phyloP scores from a whole-genome alignment of 2,329 filamentous ascomycete species.

The Monosporascus sp. region DNA sequence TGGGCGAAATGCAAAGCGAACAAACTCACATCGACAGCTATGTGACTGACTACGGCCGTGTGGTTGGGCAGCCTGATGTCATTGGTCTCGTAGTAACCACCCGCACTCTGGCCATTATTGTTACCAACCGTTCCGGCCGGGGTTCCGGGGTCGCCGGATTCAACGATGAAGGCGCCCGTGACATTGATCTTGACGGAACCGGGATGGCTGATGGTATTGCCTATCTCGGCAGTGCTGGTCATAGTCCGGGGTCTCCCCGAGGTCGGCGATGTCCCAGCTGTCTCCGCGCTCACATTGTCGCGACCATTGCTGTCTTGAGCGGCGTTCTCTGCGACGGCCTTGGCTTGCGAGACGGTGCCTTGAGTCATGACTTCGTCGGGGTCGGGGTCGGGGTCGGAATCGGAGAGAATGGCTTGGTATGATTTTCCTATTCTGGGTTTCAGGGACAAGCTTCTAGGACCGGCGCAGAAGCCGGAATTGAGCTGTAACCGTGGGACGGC shows the following conservation, averaged over 20 bases:
- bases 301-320: too few species aligned
- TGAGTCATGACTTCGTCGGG: too few species aligned
- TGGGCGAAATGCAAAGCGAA: slow-evolving; percentile 3
- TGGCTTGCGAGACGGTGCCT: too few species aligned
- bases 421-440: too few species aligned
- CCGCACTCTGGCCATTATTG: slow-evolving; percentile 36
- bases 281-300: background rate
- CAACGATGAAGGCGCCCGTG: slow-evolving; percentile 91
- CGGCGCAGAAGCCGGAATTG: too few species aligned
- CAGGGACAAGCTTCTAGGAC: too few species aligned
- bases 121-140: slow-evolving; percentile 31
- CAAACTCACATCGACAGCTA: slow-evolving; percentile 81
- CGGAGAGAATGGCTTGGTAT: too few species aligned
- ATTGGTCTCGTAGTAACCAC: slow-evolving; percentile 63
- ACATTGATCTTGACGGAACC: slow-evolving; percentile 91
- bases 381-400: too few species aligned
- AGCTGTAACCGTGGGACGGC: too few species aligned
- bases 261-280: background rate
- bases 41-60: slow-evolving; percentile 90
- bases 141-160: slow-evolving; percentile 62
- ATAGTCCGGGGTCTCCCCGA: slow-evolving; percentile 29
- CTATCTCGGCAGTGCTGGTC: slow-evolving; percentile 52
- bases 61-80: slow-evolving; percentile 97
- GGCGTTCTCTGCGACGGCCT: too few species aligned
- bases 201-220: slow-evolving; percentile 56